Conservation (phyloP, 2,329 filamentous ascomycete species). For the Magnaporthiopsis incrustans region DNA sequence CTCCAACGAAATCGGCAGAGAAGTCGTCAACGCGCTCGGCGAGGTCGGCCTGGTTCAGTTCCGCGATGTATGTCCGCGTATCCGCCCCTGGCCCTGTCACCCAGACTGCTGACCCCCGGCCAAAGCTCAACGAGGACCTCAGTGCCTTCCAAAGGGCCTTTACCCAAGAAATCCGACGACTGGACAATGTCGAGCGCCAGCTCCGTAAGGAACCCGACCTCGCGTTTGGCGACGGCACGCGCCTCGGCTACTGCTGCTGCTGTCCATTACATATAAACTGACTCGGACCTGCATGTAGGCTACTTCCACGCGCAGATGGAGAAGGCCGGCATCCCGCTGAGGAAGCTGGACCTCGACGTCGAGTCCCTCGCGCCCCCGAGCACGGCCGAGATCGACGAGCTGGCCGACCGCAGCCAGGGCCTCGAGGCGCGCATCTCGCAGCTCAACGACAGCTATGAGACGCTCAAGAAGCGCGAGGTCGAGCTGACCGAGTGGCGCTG, state of each 20-base stretch:
- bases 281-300: conserved; percentile 37
- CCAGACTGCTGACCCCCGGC: conserved; percentile 3
- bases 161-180: conserved; percentile 91
- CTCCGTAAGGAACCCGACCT: conserved; percentile 58
- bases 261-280: not conserved
- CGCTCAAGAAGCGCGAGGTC: conserved; percentile 92
- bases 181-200: conserved; percentile 97
- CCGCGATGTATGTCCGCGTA: conserved; percentile 64
- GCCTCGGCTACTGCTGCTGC: not conserved
- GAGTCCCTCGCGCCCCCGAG: conserved; percentile 81
- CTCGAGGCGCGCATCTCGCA: conserved; percentile 87
- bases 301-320: conserved; percentile 97
- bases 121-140: conserved; percentile 81
- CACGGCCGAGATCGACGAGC: conserved; percentile 91
- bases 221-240: not conserved
- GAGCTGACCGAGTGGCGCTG: conserved; percentile 98
- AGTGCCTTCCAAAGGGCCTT: conserved; percentile 96
- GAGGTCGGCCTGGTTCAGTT: conserved; percentile 97
- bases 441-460: conserved; percentile 97
- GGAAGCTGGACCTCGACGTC: conserved; percentile 84
- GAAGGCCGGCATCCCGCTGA: conserved; percentile 76
- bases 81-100: not conserved
- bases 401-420: conserved; percentile 84
- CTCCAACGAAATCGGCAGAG: conserved; percentile 95
- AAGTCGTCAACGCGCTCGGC: conserved; percentile 92